phyloP scores from a whole-genome alignment of 1,284 basidiomycete species.

The Cryptococcus depauperatus region DNA sequence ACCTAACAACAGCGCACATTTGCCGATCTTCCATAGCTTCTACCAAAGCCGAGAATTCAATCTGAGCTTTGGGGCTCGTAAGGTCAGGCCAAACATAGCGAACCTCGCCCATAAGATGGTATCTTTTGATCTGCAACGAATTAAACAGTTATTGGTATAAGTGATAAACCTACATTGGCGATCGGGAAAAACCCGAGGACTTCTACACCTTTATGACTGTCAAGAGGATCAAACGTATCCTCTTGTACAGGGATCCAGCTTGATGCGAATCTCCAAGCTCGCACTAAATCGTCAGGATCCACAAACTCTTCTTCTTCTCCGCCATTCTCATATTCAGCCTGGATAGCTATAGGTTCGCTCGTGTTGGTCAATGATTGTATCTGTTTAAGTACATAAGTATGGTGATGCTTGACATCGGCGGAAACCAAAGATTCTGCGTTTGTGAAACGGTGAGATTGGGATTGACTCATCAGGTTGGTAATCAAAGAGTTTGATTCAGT shows the following conservation, averaged over 20 bases:
- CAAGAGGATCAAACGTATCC: constrained; percentile 62
- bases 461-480: constrained; percentile 20
- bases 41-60: constrained; percentile 75
- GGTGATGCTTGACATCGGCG: constrained; percentile 39
- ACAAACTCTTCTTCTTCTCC: constrained; percentile 42
- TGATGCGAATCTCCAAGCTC: constrained; percentile 86
- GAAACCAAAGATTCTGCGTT: constrained; percentile 40
- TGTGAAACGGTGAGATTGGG: constrained; percentile 16
- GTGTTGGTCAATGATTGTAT: too few relatives aligned
- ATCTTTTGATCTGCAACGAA: constrained; percentile 59
- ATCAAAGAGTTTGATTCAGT: constrained; percentile 22
- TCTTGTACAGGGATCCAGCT: constrained; percentile 79
- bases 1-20: constrained; percentile 57
- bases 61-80: constrained; percentile 60
- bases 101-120: constrained; percentile 76
- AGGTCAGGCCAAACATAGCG: constrained; percentile 78
- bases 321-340: constrained; percentile 14
- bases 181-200: constrained; percentile 72
- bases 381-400: constrained; percentile 35
- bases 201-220: constrained; percentile 73
- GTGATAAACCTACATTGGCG: constrained; percentile 10
- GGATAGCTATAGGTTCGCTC: too few relatives aligned
- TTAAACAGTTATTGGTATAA: not conserved
- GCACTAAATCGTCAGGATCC: constrained; percentile 44
- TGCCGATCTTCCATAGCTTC: constrained; percentile 65